These are phyloP conservation scores for Paratinospora sagittata DNA, from an alignment of 164 flowering plant species.

Conservation along the genomic window DNA sequence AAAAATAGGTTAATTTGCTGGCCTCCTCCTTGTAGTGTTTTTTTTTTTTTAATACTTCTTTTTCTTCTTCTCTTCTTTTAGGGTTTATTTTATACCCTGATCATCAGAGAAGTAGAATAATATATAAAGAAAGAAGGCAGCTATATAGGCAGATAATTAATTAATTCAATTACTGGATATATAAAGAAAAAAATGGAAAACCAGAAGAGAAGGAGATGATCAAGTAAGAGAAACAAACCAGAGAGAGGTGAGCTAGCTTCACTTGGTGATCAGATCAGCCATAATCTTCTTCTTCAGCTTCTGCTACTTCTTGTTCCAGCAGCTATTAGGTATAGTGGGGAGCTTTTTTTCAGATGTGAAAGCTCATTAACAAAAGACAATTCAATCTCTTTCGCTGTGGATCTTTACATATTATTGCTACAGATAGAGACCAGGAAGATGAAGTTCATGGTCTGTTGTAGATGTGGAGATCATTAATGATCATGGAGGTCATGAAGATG, in stretches of 20 bases:
- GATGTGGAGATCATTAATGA: not conserved
- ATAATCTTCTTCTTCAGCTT: not conserved
- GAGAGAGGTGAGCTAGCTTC: not conserved
- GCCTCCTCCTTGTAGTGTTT: not conserved
- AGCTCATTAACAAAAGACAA: not conserved
- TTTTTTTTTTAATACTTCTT: not conserved
- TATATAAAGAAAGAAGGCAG: too few species aligned
- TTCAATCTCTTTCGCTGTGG: not conserved
- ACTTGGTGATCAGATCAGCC: conserved; percentile 4
- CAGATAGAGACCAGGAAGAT: not conserved
- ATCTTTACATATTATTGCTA: not conserved
- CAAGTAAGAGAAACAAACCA: not conserved
- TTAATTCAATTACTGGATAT: not conserved
- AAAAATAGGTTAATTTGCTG: not conserved
- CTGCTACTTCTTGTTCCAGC: not conserved
- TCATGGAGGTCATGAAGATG: not conserved
- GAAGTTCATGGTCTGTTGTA: not conserved
- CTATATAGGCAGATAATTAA: not conserved
- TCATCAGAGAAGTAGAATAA: not conserved
- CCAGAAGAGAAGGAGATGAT: conserved; percentile 1
- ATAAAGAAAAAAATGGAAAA: not conserved
- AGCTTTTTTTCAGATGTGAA: too few species aligned
- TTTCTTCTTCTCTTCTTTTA: not conserved
- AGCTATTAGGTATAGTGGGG: not conserved
- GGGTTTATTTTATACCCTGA: not conserved